Percentiles rank a stretch among this genome's conserved stretches.
These are phyloP conservation scores for Endothia cerciana DNA, from an alignment of 2,329 filamentous ascomycete species.

Conservation along the genomic window DNA sequence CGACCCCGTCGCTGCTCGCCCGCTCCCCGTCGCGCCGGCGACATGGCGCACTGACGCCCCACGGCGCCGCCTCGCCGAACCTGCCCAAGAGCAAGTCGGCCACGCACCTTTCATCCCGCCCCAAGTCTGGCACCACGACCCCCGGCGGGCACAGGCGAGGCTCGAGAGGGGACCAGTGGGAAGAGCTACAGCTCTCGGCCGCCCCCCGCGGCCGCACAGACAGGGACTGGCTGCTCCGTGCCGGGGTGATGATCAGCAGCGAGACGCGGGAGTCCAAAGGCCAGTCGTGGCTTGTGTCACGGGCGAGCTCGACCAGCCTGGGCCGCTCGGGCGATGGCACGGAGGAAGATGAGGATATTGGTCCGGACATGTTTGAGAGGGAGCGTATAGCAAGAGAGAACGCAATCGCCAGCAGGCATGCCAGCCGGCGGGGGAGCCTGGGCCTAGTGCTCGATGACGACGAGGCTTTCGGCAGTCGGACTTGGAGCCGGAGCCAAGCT, in stretches of 20 bases:
- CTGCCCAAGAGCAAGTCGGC: slow-evolving; percentile 67
- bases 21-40: slow-evolving; percentile 57
- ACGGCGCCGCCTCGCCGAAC: slow-evolving; percentile 35
- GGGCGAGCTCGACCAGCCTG: slow-evolving; percentile 67
- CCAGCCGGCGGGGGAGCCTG: slow-evolving; percentile 52
- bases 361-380: slow-evolving; percentile 36
- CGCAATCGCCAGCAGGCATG: slow-evolving; percentile 45
- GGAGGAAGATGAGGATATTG: slow-evolving; percentile 33
- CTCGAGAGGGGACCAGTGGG: slow-evolving; percentile 34
- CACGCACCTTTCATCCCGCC: slow-evolving; percentile 50
- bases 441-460: slow-evolving; percentile 43
- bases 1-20: slow-evolving; percentile 66
- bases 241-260: slow-evolving; percentile 64
- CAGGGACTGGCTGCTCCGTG: slow-evolving; percentile 68
- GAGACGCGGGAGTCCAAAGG: slow-evolving; percentile 70
- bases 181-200: slow-evolving; percentile 6
- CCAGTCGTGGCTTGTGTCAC: slow-evolving; percentile 69
- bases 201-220: slow-evolving; percentile 47
- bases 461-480: slow-evolving; percentile 49
- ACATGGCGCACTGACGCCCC: slow-evolving; percentile 43
- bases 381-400: slow-evolving; percentile 43
- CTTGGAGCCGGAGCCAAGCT: slow-evolving; percentile 47
- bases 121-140: slow-evolving; percentile 26
- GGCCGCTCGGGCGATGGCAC: slow-evolving; percentile 54
- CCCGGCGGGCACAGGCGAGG: slow-evolving; percentile 33